phyloP scores from a whole-genome alignment of 441 rosid species.

The Eutrema salsugineum region DNA sequence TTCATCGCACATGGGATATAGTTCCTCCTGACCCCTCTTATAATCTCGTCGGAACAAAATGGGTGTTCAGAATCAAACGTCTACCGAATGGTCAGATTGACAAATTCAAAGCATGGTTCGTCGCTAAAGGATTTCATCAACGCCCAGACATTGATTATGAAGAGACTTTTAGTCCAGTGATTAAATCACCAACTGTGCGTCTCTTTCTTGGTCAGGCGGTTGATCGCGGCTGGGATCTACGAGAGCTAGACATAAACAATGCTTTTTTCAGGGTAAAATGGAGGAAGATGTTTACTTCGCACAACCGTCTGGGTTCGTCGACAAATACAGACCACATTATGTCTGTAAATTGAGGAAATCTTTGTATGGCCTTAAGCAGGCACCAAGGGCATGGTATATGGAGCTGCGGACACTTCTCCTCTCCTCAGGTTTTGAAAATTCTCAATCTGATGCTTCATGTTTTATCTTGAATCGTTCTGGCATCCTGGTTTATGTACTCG shows the following conservation, averaged over 20 bases:
- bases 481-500: too few relatives aligned
- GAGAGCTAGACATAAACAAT: background rate
- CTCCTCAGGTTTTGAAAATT: too few relatives aligned
- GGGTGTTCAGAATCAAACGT: background rate
- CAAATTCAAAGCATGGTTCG: background rate
- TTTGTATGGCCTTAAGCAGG: too few relatives aligned
- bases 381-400: too few relatives aligned
- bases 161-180: background rate
- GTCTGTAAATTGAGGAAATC: too few relatives aligned
- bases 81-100: background rate
- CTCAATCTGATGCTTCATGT: too few relatives aligned
- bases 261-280: background rate
- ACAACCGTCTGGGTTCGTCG: too few relatives aligned
- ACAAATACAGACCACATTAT: too few relatives aligned
- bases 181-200: background rate
- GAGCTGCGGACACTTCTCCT: too few relatives aligned
- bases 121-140: background rate
- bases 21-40: background rate
- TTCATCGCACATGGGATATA: background rate
- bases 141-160: background rate
- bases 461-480: too few relatives aligned
- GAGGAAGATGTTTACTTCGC: too few relatives aligned
- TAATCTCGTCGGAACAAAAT: background rate
- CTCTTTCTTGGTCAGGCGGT: background rate
- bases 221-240: background rate